Evolutionary conservation across 129 eudicot genomes (phyloP).

Genomic region (Flaveria trinervia): DNA sequence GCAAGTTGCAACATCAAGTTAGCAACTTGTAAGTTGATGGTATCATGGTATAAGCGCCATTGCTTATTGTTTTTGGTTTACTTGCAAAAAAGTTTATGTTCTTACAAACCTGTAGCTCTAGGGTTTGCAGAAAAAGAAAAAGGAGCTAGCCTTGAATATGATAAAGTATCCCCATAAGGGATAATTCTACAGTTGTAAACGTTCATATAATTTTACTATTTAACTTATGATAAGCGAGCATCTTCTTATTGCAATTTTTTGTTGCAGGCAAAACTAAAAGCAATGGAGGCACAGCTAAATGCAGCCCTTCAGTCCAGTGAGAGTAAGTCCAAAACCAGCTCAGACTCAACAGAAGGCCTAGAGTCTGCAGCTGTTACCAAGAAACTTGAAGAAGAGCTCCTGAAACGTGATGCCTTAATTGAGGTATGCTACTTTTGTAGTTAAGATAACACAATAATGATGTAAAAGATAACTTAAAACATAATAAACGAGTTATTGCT

Average conservation of each 20-base stretch:
- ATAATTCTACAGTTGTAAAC: not conserved
- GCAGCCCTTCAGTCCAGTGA: constrained; percentile 53
- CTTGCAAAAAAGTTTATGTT: constrained; percentile 10
- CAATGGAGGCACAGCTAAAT: constrained; percentile 59
- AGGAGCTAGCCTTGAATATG: constrained; percentile 7
- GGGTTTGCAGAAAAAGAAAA: not conserved
- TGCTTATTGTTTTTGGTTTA: not conserved
- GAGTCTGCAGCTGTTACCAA: constrained; percentile 78
- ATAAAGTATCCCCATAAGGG: constrained; percentile 8
- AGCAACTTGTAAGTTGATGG: not conserved
- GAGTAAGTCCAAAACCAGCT: constrained; percentile 38
- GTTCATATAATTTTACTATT: not conserved
- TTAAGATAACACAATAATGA: constrained; percentile 6
- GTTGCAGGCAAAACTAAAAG: constrained; percentile 66
- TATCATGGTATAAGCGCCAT: not conserved
- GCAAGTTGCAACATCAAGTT: constrained; percentile 8
- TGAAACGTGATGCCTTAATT: constrained; percentile 92
- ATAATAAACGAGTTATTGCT: not conserved
- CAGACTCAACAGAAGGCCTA: constrained; percentile 47
- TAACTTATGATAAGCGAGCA: constrained; percentile 16
- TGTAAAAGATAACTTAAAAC: not conserved
- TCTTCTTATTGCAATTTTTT: constrained; percentile 23
- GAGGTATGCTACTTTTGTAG: constrained; percentile 54
- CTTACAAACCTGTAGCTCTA: constrained; percentile 6
- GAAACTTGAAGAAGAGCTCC: constrained; percentile 97